Percentiles rank a stretch among this genome's conserved stretches.
Evolutionary conservation across 352 stramenopile genomes (phyloP).

Genomic region (Phytophthora chlamydospora): DNA sequence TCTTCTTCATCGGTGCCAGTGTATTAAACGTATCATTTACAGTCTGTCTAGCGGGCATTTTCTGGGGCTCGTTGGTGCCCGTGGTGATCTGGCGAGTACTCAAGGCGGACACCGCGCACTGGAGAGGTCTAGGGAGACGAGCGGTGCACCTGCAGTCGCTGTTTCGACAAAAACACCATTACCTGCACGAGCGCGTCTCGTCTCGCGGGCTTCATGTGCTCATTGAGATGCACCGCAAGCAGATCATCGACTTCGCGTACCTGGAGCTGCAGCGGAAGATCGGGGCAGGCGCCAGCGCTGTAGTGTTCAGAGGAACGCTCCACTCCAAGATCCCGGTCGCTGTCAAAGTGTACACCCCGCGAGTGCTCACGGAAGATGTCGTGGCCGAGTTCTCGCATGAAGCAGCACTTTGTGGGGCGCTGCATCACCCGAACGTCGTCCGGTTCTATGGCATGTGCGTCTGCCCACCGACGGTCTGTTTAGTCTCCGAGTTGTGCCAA

Average conservation of each 20-base stretch:
- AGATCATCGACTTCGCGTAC: constrained; percentile 73
- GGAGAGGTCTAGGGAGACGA: constrained; percentile 64
- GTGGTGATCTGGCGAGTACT: constrained; percentile 78
- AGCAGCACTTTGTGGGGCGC: constrained; percentile 68
- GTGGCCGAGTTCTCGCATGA: constrained; percentile 87
- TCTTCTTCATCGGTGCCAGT: constrained; percentile 35
- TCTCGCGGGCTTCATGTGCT: constrained; percentile 68
- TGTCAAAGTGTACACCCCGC: constrained; percentile 82
- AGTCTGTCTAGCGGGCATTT: constrained; percentile 44
- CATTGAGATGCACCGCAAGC: constrained; percentile 72
- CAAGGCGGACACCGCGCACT: constrained; percentile 75
- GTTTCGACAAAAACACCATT: constrained; percentile 56
- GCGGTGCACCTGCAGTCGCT: constrained; percentile 58
- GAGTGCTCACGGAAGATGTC: constrained; percentile 56
- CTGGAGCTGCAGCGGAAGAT: constrained; percentile 53
- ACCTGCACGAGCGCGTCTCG: constrained; percentile 62
- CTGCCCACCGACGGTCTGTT: constrained; percentile 71
- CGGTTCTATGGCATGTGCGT: constrained; percentile 88
- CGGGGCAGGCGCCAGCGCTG: constrained; percentile 56
- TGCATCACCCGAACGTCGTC: constrained; percentile 84
- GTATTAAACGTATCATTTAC: constrained; percentile 37
- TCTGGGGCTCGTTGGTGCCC: constrained; percentile 60
- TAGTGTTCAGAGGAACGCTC: constrained; percentile 70
- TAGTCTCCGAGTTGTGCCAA: constrained; percentile 68
- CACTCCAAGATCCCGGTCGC: constrained; percentile 61